A percentile compares a stretch with the other conserved stretches of the same genome.
These are phyloP conservation scores for Monosporascus sp. DNA, from an alignment of 2,329 filamentous ascomycete species.

Conservation along the genomic window DNA sequence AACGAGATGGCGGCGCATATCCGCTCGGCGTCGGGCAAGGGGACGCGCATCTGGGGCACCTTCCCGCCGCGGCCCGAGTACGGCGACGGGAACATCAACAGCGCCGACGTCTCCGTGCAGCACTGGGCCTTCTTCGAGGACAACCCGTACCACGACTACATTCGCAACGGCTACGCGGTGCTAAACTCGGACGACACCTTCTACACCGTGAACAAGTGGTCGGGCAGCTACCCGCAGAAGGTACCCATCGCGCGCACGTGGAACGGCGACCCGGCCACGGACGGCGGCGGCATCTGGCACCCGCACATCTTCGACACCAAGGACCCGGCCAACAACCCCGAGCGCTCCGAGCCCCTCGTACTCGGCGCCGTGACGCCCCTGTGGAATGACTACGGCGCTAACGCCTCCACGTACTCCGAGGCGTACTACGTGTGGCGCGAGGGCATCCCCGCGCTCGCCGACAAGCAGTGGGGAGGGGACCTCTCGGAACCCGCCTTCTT, in stretches of 20 bases:
- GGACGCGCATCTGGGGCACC: constrained; percentile 51
- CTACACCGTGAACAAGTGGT: constrained; percentile 46
- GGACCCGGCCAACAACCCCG: constrained; percentile 43
- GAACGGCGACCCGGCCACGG: constrained; percentile 33
- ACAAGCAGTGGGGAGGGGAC: constrained; percentile 50
- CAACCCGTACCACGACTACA: constrained; percentile 40
- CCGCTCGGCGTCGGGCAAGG: constrained; percentile 32
- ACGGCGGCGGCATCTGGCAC: constrained; percentile 39
- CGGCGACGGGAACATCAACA: constrained; percentile 34
- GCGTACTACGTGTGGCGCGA: constrained; percentile 46
- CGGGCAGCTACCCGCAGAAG: constrained; percentile 38
- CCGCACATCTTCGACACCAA: constrained; percentile 46
- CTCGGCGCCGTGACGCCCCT: constrained; percentile 44
- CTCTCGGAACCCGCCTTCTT: constrained; percentile 35
- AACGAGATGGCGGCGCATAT: constrained; percentile 46
- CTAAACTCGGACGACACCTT: constrained; percentile 51
- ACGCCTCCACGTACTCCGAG: constrained; percentile 45
- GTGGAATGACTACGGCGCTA: constrained; percentile 52
- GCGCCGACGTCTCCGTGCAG: constrained; percentile 41
- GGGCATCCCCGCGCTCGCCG: constrained; percentile 45
- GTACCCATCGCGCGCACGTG: constrained; percentile 44
- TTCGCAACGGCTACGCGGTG: constrained; percentile 40
- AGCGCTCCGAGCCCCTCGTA: constrained; percentile 32
- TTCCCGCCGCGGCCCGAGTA: constrained; percentile 38
- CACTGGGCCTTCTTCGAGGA: constrained; percentile 53